phyloP scores from a whole-genome alignment of 371 early-diverging fungal genomes.

The Cladochytrium tenue region DNA sequence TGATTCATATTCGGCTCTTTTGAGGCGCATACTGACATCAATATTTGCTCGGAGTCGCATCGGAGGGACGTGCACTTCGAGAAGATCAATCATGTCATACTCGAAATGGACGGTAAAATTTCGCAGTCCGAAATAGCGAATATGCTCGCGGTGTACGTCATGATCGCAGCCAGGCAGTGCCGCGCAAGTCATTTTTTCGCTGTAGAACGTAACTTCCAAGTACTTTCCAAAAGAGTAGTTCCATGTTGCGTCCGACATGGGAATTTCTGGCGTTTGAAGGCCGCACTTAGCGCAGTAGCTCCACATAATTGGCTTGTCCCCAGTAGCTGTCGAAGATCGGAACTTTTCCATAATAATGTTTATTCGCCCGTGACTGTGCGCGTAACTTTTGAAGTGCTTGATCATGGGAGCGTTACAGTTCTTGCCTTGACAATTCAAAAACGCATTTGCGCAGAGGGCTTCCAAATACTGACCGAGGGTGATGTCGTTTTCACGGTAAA shows the following conservation, averaged over 20 bases:
- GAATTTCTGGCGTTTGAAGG: constrained; percentile 68
- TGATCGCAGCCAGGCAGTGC: constrained; percentile 73
- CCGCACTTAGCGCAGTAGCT: constrained; percentile 76
- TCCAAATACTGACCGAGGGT: constrained; percentile 87
- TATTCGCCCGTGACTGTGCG: constrained; percentile 76
- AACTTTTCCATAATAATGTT: constrained; percentile 73
- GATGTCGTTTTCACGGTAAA: constrained; percentile 76
- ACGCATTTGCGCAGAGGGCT: constrained; percentile 71
- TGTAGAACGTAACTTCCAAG: constrained; percentile 85
- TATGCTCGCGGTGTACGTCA: constrained; percentile 74
- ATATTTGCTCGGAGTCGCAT: constrained; percentile 54
- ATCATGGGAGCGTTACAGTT: constrained; percentile 70
- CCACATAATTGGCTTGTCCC: constrained; percentile 81
- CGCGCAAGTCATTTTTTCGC: constrained; percentile 47
- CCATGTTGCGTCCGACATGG: constrained; percentile 75
- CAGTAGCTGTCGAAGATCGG: constrained; percentile 63
- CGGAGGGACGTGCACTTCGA: constrained; percentile 81
- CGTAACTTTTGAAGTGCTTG: constrained; percentile 80
- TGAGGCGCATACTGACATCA: constrained; percentile 7
- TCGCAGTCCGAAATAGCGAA: constrained; percentile 73
- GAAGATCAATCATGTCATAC: constrained; percentile 70
- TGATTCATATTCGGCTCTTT: constrained; percentile 13
- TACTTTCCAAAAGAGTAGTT: constrained; percentile 94
- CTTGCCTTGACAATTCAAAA: constrained; percentile 64
- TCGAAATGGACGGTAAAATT: constrained; percentile 76